Base-by-base conservation (phyloP, 345 rosid species). In the Erucastrum elatum region DNA sequence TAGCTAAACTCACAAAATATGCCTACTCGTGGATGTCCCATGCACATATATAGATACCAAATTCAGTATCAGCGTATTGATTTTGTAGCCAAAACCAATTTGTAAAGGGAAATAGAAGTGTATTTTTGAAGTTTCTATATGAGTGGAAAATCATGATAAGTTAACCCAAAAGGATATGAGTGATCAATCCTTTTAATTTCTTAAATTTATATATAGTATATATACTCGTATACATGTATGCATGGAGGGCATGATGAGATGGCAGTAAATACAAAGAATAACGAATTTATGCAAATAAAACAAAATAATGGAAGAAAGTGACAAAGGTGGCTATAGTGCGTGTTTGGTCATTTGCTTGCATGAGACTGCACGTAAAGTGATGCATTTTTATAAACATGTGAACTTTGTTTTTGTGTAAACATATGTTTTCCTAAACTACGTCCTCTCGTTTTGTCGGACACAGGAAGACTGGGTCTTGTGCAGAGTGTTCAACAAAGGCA, bases 391-490 rank as follows among this genome's bases (percentile, higher is more conserved):
- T 49, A 34, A 59, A 59, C 35, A 49, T 64, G n/a, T n/a, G 17
- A n/a, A n/a, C n/a, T n/a, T n/a, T n/a, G n/a, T n/a, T n/a, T n/a
- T n/a, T n/a, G n/a, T n/a, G n/a, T n/a, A n/a, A n/a, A n/a, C n/a
- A n/a, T n/a, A n/a, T n/a, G 4, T 53, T 53, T 41, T 74, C 55
- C 64, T 68, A 71, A 39, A 71, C 55, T 12, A 1, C 56, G 70
- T 66, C 76, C 64, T 77, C 61, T 60, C 75, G 55, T 21, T 76
- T 80, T 77, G 66, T 68, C 61, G 83, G 68, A 68, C 84, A 90
- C 87, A 94, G 98, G 98, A 94, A 85, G 98, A 94, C 49, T 94
- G 98, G 98, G 98, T 92, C 17, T 58, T 94, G 65, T 94, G 97
- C 77, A 86, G 98, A 84, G 98, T 92, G 21, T 92, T 94, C 68